A percentile compares a stretch with the other conserved stretches of the same genome.
These are phyloP conservation scores for Telopea speciosissima DNA, from an alignment of 177 flowering plant species.

Conservation along the genomic window DNA sequence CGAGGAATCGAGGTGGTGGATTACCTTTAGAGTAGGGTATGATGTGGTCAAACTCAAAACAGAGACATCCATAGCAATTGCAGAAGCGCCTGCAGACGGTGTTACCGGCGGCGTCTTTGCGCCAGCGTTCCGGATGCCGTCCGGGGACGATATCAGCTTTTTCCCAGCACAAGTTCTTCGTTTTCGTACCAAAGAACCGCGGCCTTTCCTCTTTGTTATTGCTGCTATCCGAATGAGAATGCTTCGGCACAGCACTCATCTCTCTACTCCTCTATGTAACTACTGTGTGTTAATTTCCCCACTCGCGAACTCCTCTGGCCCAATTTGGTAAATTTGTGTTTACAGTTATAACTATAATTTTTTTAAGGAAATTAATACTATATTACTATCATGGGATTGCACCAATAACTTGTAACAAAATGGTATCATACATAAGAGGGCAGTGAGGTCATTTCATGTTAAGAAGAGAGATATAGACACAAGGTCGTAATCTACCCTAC, in stretches of 20 bases:
- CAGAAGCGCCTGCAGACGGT: slow-evolving; percentile 91
- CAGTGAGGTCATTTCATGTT: too few relatives aligned
- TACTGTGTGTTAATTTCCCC: too few relatives aligned
- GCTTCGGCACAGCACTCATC: slow-evolving; percentile 17
- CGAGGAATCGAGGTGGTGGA: neutral
- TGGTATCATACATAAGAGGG: too few relatives aligned
- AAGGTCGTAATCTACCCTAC: too few relatives aligned
- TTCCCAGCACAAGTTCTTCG: slow-evolving; percentile 73
- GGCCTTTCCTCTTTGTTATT: slow-evolving; percentile 53
- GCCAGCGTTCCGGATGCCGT: slow-evolving; percentile 95
- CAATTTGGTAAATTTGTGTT: too few relatives aligned
- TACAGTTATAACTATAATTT: too few relatives aligned
- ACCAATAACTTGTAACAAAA: too few relatives aligned
- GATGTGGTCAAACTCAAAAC: slow-evolving; percentile 96
- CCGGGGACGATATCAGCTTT: slow-evolving; percentile 65
- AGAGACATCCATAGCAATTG: slow-evolving; percentile 88
- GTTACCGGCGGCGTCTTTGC: slow-evolving; percentile 93
- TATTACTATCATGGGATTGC: too few relatives aligned
- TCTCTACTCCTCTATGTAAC: too few relatives aligned
- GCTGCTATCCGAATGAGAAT: slow-evolving; percentile 12
- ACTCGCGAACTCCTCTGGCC: too few relatives aligned
- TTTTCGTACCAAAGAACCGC: slow-evolving; percentile 61
- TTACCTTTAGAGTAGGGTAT: slow-evolving; percentile 94
- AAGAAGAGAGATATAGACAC: too few relatives aligned
- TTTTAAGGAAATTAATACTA: too few relatives aligned